Evolutionary conservation across 2,329 filamentous ascomycete genomes (phyloP), one percentile per base, ranked within the genome.

Genomic region (Beauveria australis): DNA sequence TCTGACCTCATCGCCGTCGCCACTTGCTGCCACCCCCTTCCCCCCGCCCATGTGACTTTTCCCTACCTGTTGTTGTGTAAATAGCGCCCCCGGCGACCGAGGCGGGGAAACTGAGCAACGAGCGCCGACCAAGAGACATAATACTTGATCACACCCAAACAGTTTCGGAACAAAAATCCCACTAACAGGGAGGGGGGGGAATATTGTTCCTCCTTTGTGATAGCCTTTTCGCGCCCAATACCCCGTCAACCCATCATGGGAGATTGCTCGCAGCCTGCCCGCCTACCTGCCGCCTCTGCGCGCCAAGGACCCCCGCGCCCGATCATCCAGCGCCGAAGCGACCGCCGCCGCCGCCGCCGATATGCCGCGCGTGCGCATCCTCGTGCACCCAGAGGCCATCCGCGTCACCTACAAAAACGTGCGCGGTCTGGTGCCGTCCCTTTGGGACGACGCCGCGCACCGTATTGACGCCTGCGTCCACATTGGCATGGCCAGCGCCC

Each of bases 191-290:
- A 24, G 24, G 24, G 24, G 24, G 24, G 5, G n/a, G n/a, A n/a
- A 3, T 8, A 6, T n/a, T 28, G 6, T 16, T 7, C 22, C 22
- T 5, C 7, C 43, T 9, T 46, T 22, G 5, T 10, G 12, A 44
- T 63, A 93, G 89, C 88, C 91, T 1, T 96, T 95, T 73, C 86
- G 87, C 67, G 79, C 75, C n/a, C 76, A 87, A 49, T 86, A 87
- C 69, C 83, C 86, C 30, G 76, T 87, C 62, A 96, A 96, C 70
- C 90, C 91, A 9, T 91, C 91, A 3, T 92, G 85, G 81, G 83
- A 92, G 69, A 92, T 96, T 69, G 85, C 88, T 53, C 80, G 78
- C 28, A 78, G 76, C 22, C 82, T 95, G n/a, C 87, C 90, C 3
- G 72, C 81, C 2, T 81, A 82, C 66, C 81, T 92, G 5, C 82